phyloP scores from a whole-genome alignment of 352 stramenopile genomes.

The Globisporangium camurandrum region DNA sequence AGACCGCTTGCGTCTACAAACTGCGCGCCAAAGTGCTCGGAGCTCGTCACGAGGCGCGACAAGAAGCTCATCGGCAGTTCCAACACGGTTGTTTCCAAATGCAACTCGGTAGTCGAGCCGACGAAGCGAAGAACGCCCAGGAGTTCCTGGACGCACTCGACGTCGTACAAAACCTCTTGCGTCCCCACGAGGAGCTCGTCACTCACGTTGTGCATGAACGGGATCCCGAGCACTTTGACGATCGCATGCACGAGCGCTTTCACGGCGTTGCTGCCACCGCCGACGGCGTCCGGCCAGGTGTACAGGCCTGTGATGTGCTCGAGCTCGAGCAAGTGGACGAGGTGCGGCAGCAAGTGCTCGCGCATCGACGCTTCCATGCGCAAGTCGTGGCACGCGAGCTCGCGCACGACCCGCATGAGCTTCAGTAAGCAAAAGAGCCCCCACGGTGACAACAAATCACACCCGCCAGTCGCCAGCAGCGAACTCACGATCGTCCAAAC shows the following conservation, averaged over 20 bases:
- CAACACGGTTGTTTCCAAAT: conserved; percentile 47
- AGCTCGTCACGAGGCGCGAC: conserved; percentile 78
- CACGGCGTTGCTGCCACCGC: conserved; percentile 70
- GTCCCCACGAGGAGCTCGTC: conserved; percentile 61
- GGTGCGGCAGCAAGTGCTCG: conserved; percentile 39
- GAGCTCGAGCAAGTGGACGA: conserved; percentile 50
- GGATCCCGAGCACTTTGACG: conserved; percentile 80
- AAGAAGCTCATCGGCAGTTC: conserved; percentile 78
- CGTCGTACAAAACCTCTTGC: conserved; percentile 69
- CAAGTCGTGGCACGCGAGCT: conserved; percentile 43
- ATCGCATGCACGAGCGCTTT: conserved; percentile 77
- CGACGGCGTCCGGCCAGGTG: conserved; percentile 68
- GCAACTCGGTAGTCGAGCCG: conserved; percentile 39
- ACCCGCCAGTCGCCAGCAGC: conserved; percentile 41
- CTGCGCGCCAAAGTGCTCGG: conserved; percentile 71
- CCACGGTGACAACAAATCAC: conserved; percentile 70
- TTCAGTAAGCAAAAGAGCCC: conserved; percentile 83
- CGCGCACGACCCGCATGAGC: conserved; percentile 60
- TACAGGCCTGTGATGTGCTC: conserved; percentile 60
- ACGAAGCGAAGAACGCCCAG: conserved; percentile 58
- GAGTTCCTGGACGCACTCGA: conserved; percentile 54
- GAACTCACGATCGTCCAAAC: conserved; percentile 46
- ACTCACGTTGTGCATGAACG: conserved; percentile 58
- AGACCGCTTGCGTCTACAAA: conserved; percentile 71
- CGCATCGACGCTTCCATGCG: conserved; percentile 45